phyloP scores from a whole-genome alignment of 1,139 yeast genomes.

The Yamadazyma mexicana region DNA sequence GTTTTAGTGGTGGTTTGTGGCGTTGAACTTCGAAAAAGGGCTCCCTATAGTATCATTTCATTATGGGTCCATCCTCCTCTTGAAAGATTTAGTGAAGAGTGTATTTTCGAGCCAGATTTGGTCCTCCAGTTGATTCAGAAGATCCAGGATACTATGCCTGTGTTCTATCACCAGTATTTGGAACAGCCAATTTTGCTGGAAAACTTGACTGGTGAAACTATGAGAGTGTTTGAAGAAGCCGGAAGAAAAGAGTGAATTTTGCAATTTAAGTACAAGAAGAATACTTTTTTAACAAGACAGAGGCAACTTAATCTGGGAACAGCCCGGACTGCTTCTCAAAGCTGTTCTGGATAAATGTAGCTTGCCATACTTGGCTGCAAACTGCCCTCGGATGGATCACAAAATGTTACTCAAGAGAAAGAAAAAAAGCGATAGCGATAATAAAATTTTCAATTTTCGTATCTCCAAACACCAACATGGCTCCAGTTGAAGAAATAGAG shows the following conservation, averaged over 20 bases:
- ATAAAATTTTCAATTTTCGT: slow-evolving; percentile 1
- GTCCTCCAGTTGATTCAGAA: slow-evolving; percentile 15
- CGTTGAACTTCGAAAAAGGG: slow-evolving; percentile 16
- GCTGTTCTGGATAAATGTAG: no score
- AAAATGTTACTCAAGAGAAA: not conserved
- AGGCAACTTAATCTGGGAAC: no score
- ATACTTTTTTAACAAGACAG: no score
- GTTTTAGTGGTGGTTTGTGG: slow-evolving; percentile 22
- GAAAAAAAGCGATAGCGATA: slow-evolving; percentile 2
- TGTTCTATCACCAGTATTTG: not conserved
- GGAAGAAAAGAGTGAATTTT: no score
- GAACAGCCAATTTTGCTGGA: not conserved
- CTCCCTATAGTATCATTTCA: slow-evolving; percentile 20
- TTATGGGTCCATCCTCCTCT: slow-evolving; percentile 23
- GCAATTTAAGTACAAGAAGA: no score
- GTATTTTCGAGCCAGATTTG: slow-evolving; percentile 12
- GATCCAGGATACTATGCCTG: slow-evolving; percentile 13
- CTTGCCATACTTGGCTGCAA: not conserved
- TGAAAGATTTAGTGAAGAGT: slow-evolving; percentile 7
- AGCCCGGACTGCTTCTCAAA: no score
- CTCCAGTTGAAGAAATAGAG: slow-evolving; percentile 43
- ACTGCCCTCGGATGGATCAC: no score
- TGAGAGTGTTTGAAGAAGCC: no score
- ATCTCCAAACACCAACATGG: slow-evolving; percentile 11
- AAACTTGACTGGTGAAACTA: not conserved